phyloP scores from a whole-genome alignment of 768 basidiomycete species.

The Exsudoporus frostii region DNA sequence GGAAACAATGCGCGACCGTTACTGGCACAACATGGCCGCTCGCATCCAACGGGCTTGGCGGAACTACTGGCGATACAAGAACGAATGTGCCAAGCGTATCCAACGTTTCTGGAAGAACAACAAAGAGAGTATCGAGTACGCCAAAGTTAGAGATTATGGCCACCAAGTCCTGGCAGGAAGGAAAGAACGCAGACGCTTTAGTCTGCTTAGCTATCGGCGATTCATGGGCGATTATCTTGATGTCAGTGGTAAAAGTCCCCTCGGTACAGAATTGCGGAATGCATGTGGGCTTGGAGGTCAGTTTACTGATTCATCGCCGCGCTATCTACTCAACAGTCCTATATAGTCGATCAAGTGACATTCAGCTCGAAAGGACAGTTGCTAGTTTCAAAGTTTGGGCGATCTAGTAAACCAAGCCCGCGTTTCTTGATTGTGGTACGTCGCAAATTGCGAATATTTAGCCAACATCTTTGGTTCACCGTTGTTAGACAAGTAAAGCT shows the following conservation, averaged over 20 bases:
- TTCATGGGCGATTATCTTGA: slow-evolving; percentile 97
- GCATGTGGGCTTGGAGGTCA: slow-evolving; percentile 74
- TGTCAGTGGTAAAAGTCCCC: slow-evolving; percentile 73
- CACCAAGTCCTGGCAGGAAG: slow-evolving; percentile 87
- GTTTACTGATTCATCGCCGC: slow-evolving; percentile 22
- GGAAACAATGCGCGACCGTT: slow-evolving; percentile 97
- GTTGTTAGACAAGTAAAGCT: slow-evolving; percentile 53
- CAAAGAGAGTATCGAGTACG: slow-evolving; percentile 88
- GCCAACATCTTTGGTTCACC: background rate
- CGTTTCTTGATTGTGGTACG: slow-evolving; percentile 87
- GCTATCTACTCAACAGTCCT: slow-evolving; percentile 1
- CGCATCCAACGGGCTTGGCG: slow-evolving; percentile 96
- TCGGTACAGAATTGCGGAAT: slow-evolving; percentile 71
- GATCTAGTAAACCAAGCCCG: slow-evolving; percentile 90
- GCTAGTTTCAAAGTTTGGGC: slow-evolving; percentile 77
- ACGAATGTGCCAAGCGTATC: slow-evolving; percentile 92
- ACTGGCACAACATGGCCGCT: slow-evolving; percentile 99
- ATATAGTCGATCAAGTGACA: slow-evolving; percentile 65
- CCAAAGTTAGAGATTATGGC: slow-evolving; percentile 89
- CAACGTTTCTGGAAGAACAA: slow-evolving; percentile 99
- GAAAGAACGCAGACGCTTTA: slow-evolving; percentile 92
- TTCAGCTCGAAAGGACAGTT: slow-evolving; percentile 84
- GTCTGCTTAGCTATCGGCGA: slow-evolving; percentile 88
- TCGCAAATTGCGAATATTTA: slow-evolving; percentile 8
- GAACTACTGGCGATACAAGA: slow-evolving; percentile 92